Base-by-base conservation (phyloP, 768 basidiomycete genomes). In the Amanita molliuscula region DNA sequence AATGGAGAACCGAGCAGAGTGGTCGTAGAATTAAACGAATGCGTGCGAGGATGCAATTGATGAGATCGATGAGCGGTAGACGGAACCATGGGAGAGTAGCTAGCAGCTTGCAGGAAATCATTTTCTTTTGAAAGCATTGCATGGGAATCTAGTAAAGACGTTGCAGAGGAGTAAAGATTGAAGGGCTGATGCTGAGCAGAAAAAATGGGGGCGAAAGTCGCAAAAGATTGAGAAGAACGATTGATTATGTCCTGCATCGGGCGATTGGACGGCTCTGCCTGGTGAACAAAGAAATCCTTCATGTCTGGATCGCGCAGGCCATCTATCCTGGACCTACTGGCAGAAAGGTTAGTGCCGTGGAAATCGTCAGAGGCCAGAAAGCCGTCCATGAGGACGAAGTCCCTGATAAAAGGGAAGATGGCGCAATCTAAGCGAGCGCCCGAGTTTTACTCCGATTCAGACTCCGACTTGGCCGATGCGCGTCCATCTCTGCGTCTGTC, bases 401-500 rank as follows among this genome's bases (percentile, higher is more conserved):
- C n/a, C n/a, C n/a, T n/a, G n/a, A n/a, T n/a, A 21, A 16, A 38
- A 25, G 18, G 26, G 13, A 20, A 9, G 29, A 18, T 34, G 25
- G 25, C 9, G 7, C 21, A 46, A 50, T 50, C 48, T 50, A 42
- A 41, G 16, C 48, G 48, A 40, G 20, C 26, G 8, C 47, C 26
- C 25, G 33, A 15, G 43, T 50, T 50, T 44, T 35, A 50, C 49
- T 18, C 26, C 31, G 38, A 28, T 50, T 50, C 42, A 50, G 36
- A 44, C 49, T 50, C 49, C 49, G 49, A 40, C 37, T 18, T 28
- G 4, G 40, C 40, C 13, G 8, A 26, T n/a, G 26, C 29, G 7
- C 28, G 26, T 21, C 26, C 41, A 50, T 61, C 53, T 67, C 31
- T 61, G 59, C 15, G 45, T 62, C 60, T 54, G 49, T 70, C 51